phyloP scores from a whole-genome alignment of 805 yeast genomes.

The Deakozyma indianensis region DNA sequence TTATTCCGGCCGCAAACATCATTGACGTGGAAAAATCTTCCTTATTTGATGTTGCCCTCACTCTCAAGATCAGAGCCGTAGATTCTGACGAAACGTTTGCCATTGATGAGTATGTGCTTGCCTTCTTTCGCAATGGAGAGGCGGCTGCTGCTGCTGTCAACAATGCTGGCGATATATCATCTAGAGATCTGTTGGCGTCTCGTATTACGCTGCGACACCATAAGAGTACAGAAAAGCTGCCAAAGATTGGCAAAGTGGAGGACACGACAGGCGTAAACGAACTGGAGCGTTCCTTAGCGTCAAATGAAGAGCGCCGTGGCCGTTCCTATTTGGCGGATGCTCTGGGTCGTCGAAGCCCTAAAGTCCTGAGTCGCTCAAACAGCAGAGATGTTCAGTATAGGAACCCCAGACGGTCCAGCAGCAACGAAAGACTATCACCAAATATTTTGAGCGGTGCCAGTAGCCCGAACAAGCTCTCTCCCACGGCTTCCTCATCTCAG shows the following conservation, averaged over 20 bases:
- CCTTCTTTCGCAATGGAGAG: slow-evolving; percentile 35
- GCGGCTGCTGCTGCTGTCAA: slow-evolving; percentile 17
- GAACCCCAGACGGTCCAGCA: not conserved
- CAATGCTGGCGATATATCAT: not conserved
- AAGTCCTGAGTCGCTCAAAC: not conserved
- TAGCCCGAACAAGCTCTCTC: not conserved
- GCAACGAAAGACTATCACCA: not conserved
- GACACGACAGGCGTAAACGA: not conserved
- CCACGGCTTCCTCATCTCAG: not conserved
- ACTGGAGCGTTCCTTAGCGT: not conserved
- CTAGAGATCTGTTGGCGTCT: not conserved
- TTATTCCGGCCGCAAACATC: slow-evolving; percentile 59
- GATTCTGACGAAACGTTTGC: slow-evolving; percentile 40
- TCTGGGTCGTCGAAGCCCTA: slow-evolving; percentile 1
- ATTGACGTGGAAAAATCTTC: slow-evolving; percentile 43
- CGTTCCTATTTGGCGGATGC: slow-evolving; percentile 2
- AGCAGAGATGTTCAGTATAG: not conserved
- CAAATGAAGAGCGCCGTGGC: slow-evolving; percentile 1
- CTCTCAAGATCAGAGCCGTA: slow-evolving; percentile 45
- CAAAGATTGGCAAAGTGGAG: not conserved
- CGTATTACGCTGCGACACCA: not conserved
- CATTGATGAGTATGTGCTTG: slow-evolving; percentile 54
- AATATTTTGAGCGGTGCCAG: too few relatives aligned
- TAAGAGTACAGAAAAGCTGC: not conserved
- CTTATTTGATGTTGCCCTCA: slow-evolving; percentile 41